Percentiles rank a stretch among this genome's conserved stretches.
Conservation (phyloP, 2,329 filamentous ascomycete genomes). For the Nothomitra cinnamomea region DNA sequence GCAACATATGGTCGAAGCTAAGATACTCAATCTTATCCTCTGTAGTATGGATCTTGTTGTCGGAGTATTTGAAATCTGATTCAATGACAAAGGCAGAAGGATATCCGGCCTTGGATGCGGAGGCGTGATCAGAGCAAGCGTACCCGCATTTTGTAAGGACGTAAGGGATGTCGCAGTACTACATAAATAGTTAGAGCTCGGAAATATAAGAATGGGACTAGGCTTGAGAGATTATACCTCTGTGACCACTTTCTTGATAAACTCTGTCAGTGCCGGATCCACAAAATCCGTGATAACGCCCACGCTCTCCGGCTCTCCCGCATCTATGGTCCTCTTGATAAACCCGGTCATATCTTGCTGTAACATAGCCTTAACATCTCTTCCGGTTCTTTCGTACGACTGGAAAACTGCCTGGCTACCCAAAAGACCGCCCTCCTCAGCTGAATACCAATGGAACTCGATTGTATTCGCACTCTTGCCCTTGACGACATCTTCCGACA, state of each 20-base stretch:
- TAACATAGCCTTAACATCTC: constrained; percentile 85
- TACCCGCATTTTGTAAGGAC: constrained; percentile 81
- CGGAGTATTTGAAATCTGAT: constrained; percentile 47
- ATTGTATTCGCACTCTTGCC: constrained; percentile 70
- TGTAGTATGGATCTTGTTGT: constrained; percentile 53
- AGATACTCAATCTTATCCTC: constrained; percentile 55
- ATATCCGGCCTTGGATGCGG: constrained; percentile 56
- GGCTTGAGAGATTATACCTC: constrained; percentile 26
- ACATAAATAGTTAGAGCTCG: neutral
- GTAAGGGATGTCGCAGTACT: constrained; percentile 81
- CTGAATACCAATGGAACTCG: constrained; percentile 94
- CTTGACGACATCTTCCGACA: constrained; percentile 48
- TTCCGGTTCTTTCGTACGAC: constrained; percentile 53
- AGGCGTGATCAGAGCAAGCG: constrained; percentile 62
- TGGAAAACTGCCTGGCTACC: constrained; percentile 83
- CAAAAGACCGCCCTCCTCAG: constrained; percentile 73
- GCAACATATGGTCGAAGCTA: constrained; percentile 79
- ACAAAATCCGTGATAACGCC: constrained; percentile 91
- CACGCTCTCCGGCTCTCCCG: constrained; percentile 67
- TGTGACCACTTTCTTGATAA: constrained; percentile 78
- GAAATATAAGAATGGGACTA: neutral
- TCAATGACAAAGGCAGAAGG: constrained; percentile 64
- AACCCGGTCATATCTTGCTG: constrained; percentile 98
- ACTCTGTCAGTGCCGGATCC: constrained; percentile 62
- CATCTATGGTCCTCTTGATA: constrained; percentile 63